Conservation (phyloP, 2,329 filamentous ascomycete species). For the Periconia sp. region DNA sequence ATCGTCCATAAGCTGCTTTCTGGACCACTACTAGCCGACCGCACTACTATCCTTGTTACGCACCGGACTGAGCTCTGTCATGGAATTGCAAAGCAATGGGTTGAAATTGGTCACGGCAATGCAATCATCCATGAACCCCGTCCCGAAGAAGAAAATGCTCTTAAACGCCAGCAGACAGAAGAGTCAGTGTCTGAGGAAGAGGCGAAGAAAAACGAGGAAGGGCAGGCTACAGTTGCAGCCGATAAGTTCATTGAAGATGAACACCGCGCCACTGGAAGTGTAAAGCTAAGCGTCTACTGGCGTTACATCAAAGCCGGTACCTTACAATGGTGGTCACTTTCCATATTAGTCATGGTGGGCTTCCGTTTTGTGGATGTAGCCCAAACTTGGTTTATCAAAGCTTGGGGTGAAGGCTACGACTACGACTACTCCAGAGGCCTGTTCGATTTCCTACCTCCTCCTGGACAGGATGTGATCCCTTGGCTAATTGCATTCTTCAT, state of each 20-base stretch:
- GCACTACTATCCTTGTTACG: slow-evolving; percentile 63
- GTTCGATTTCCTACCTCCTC: slow-evolving; percentile 61
- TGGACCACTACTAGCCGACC: slow-evolving; percentile 56
- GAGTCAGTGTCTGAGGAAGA: slow-evolving; percentile 40
- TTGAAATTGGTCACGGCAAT: slow-evolving; percentile 67
- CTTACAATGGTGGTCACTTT: slow-evolving; percentile 69
- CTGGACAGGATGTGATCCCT: slow-evolving; percentile 65
- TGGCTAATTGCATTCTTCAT: slow-evolving; percentile 74
- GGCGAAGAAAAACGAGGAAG: slow-evolving; percentile 36
- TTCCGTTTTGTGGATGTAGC: slow-evolving; percentile 67
- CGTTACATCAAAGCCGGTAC: slow-evolving; percentile 82
- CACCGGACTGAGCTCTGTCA: slow-evolving; percentile 71
- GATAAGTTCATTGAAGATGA: slow-evolving; percentile 82
- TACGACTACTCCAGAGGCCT: slow-evolving; percentile 27
- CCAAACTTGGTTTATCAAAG: slow-evolving; percentile 80
- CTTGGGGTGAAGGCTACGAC: slow-evolving; percentile 79
- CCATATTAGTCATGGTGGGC: slow-evolving; percentile 63
- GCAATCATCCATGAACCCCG: slow-evolving; percentile 49
- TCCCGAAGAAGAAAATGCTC: slow-evolving; percentile 50
- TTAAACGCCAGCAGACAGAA: slow-evolving; percentile 43
- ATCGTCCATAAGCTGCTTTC: slow-evolving; percentile 61
- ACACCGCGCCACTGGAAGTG: slow-evolving; percentile 70
- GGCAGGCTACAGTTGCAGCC: slow-evolving; percentile 57
- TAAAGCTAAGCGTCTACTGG: slow-evolving; percentile 77
- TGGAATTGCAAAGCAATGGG: slow-evolving; percentile 70